A percentile compares a stretch with the other conserved stretches of the same genome.
These are phyloP conservation scores for Camelina sativa DNA, from an alignment of 345 rosid species.

Conservation along the genomic window DNA sequence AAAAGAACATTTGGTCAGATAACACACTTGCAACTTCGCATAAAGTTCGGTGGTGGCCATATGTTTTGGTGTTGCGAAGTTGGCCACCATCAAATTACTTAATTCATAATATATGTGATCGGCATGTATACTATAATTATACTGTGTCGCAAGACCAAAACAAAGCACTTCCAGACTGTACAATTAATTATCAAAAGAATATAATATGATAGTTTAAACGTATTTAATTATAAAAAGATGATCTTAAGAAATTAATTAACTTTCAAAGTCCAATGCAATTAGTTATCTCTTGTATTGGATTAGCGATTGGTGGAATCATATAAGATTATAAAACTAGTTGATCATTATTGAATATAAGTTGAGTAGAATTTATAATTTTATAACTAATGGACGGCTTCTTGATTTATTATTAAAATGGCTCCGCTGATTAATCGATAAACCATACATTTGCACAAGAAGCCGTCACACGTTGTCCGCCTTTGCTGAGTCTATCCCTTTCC, in stretches of 20 bases:
- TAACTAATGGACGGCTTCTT: conserved; percentile 32
- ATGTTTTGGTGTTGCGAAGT: background rate
- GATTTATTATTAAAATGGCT: conserved; percentile 9
- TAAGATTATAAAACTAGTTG: conserved; percentile 23
- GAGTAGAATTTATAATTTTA: background rate
- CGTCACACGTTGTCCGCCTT: conserved; percentile 39
- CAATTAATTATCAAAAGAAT: background rate
- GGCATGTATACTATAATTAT: conserved; percentile 22
- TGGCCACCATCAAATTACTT: no score
- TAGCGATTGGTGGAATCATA: conserved; percentile 32
- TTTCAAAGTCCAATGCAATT: conserved; percentile 36
- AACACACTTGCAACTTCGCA: conserved; percentile 23
- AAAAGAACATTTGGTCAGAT: conserved; percentile 18
- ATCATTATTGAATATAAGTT: background rate
- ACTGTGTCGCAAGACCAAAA: conserved; percentile 38
- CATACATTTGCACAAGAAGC: conserved; percentile 27
- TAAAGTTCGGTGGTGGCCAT: conserved; percentile 31
- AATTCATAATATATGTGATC: conserved; percentile 6
- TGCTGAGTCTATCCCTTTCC: conserved; percentile 32
- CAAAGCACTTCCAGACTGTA: conserved; percentile 38
- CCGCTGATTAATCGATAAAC: background rate
- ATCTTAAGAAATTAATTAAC: background rate
- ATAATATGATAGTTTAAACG: background rate
- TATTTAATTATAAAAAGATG: background rate
- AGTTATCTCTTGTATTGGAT: conserved; percentile 19